Conservation (phyloP, 129 eudicot species). For the Silybum marianum region DNA sequence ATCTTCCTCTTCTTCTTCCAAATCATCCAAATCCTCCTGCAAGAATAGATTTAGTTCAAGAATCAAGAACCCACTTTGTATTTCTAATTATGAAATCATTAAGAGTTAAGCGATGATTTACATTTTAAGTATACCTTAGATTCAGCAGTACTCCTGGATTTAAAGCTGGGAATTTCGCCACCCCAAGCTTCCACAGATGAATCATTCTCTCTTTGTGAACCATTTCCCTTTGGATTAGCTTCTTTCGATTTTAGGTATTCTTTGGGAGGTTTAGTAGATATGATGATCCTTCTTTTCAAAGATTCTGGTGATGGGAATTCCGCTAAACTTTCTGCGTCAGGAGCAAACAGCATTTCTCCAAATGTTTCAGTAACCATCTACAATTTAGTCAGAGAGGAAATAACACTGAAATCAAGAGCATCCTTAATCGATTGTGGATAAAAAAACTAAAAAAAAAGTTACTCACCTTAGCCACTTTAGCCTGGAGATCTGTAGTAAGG, state of each 20-base stretch:
- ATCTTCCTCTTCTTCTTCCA: constrained; percentile 56
- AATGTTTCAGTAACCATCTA: constrained; percentile 87
- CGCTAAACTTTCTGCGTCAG: constrained; percentile 55
- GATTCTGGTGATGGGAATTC: constrained; percentile 82
- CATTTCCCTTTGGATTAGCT: constrained; percentile 34
- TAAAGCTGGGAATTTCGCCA: constrained; percentile 55
- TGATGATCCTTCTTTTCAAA: constrained; percentile 59
- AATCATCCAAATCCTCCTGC: constrained; percentile 56
- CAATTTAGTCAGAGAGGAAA: constrained; percentile 21
- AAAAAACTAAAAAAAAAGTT: constrained; percentile 4
- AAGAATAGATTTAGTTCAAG: constrained; percentile 23
- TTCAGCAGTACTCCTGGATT: constrained; percentile 33
- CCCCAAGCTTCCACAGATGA: constrained; percentile 76
- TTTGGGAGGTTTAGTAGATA: constrained; percentile 96
- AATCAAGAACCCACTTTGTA: background rate
- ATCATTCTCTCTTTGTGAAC: constrained; percentile 43
- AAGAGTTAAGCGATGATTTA: background rate
- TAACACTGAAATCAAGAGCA: constrained; percentile 3
- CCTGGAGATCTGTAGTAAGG: constrained; percentile 87
- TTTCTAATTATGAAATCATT: background rate
- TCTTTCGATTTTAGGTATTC: constrained; percentile 70
- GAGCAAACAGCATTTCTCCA: constrained; percentile 73
- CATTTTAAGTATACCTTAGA: constrained; percentile 43
- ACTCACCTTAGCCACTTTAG: constrained; percentile 83
- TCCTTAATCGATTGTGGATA: background rate